A percentile compares a stretch with the other conserved stretches of the same genome.
Conservation (phyloP, 495 filamentous ascomycete species). For the Aspergillus egyptiacus region DNA sequence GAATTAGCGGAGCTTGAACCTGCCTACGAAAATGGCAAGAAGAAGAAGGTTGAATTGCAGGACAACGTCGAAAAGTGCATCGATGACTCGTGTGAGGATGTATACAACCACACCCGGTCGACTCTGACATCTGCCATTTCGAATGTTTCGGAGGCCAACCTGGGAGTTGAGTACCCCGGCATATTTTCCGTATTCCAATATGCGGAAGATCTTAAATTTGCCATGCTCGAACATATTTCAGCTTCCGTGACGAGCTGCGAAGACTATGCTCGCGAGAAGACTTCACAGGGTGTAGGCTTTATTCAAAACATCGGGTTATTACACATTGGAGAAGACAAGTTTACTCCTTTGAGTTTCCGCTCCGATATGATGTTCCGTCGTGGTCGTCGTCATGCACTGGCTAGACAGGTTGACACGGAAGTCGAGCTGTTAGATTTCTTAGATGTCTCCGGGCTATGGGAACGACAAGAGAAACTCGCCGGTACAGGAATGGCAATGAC, state of each 20-base stretch:
- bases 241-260: slow-evolving; percentile 72
- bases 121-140: slow-evolving; percentile 65
- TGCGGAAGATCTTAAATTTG: slow-evolving; percentile 84
- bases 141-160: slow-evolving; percentile 65
- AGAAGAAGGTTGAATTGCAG: slow-evolving; percentile 72
- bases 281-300: slow-evolving; percentile 72
- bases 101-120: slow-evolving; percentile 75
- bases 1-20: slow-evolving; percentile 82
- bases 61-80: slow-evolving; percentile 76
- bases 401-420: slow-evolving; percentile 76
- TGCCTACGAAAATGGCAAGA: slow-evolving; percentile 73
- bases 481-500: slow-evolving; percentile 92
- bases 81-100: slow-evolving; percentile 74
- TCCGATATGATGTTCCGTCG: slow-evolving; percentile 88
- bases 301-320: slow-evolving; percentile 84
- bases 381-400: slow-evolving; percentile 65
- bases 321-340: slow-evolving; percentile 78
- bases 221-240: slow-evolving; percentile 84
- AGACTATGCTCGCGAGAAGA: slow-evolving; percentile 71
- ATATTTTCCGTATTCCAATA: slow-evolving; percentile 81
- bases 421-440: slow-evolving; percentile 91
- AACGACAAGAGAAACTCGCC: slow-evolving; percentile 88
- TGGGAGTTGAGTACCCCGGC: slow-evolving; percentile 81
- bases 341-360: slow-evolving; percentile 75
- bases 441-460: slow-evolving; percentile 73